Conservation (phyloP, 331 rosid genomes). For the Saraca asoca region DNA sequence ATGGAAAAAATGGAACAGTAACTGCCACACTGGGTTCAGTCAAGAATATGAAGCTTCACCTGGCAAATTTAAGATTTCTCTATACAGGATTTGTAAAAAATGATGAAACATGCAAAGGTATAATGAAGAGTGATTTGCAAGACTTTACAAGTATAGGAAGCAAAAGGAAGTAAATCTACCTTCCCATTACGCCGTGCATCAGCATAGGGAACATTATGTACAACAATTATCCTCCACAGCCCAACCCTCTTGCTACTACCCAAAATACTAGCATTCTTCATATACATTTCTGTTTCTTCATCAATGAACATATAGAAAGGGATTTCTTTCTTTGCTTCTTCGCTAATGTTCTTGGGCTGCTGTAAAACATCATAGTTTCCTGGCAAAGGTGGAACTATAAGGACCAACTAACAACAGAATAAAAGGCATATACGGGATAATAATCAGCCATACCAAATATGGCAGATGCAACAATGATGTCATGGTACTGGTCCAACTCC, state of each 20-base stretch:
- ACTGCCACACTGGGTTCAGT: no score
- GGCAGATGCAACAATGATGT: slow-evolving; percentile 96
- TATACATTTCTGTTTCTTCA: slow-evolving; percentile 78
- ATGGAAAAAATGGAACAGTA: no score
- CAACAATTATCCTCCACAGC: slow-evolving; percentile 88
- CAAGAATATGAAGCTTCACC: no score
- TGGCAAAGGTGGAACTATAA: slow-evolving; percentile 46
- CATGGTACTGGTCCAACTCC: slow-evolving; percentile 84
- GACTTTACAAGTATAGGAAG: slow-evolving; percentile 7
- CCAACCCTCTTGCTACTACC: slow-evolving; percentile 74
- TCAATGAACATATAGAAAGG: slow-evolving; percentile 94
- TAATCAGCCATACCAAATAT: slow-evolving; percentile 72
- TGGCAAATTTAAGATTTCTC: no score
- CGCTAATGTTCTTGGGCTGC: slow-evolving; percentile 83
- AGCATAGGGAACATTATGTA: slow-evolving; percentile 73
- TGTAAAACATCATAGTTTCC: slow-evolving; percentile 95
- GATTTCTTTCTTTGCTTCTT: slow-evolving; percentile 57
- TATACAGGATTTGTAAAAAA: no score
- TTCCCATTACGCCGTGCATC: slow-evolving; percentile 97
- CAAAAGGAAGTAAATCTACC: slow-evolving; percentile 51
- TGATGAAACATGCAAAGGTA: no score
- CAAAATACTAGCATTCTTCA: slow-evolving; percentile 77
- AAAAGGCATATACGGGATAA: not conserved
- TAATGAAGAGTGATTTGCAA: no score
- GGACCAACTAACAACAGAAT: slow-evolving; percentile 35